These are phyloP conservation scores for Aechmea fasciata DNA, from an alignment of 176 grass and related monocot species.

Conservation along the genomic window DNA sequence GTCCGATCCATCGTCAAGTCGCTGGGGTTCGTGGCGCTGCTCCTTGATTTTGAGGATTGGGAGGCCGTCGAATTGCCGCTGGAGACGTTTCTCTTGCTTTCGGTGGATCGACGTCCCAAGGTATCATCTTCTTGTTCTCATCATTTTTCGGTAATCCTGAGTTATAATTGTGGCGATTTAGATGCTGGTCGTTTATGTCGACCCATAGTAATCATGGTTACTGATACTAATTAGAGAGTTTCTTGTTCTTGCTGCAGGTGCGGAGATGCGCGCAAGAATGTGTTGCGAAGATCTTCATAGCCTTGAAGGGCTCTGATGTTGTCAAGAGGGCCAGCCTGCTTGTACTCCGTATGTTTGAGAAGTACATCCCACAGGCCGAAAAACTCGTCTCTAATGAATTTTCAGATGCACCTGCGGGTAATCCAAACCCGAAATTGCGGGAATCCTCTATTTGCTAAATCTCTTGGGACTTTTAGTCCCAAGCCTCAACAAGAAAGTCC, in stretches of 20 bases:
- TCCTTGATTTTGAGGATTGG: slow-evolving; percentile 55
- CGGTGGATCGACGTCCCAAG: slow-evolving; percentile 66
- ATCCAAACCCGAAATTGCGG: slow-evolving; percentile 30
- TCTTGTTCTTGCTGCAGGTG: slow-evolving; percentile 39
- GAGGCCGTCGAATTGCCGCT: slow-evolving; percentile 33
- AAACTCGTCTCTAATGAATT: slow-evolving; percentile 25
- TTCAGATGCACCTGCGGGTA: slow-evolving; percentile 26
- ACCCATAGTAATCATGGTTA: background rate
- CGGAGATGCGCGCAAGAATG: slow-evolving; percentile 70
- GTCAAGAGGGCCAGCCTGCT: slow-evolving; percentile 50
- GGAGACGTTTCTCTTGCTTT: slow-evolving; percentile 45
- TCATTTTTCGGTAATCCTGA: background rate
- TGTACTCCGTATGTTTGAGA: slow-evolving; percentile 53
- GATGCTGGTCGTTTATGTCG: background rate
- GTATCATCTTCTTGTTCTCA: slow-evolving; percentile 24
- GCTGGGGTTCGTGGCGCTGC: slow-evolving; percentile 56
- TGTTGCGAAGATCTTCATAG: slow-evolving; percentile 49
- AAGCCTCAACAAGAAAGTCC: slow-evolving; percentile 57
- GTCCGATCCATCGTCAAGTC: slow-evolving; percentile 67
- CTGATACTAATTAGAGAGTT: background rate
- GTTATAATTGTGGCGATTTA: background rate
- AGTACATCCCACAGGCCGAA: slow-evolving; percentile 40
- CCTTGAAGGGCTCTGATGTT: slow-evolving; percentile 34
- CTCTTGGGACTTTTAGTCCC: slow-evolving; percentile 43
- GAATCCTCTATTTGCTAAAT: slow-evolving; percentile 47